Conservation (phyloP, 805 yeast species). For the Ogataea methylovora region DNA sequence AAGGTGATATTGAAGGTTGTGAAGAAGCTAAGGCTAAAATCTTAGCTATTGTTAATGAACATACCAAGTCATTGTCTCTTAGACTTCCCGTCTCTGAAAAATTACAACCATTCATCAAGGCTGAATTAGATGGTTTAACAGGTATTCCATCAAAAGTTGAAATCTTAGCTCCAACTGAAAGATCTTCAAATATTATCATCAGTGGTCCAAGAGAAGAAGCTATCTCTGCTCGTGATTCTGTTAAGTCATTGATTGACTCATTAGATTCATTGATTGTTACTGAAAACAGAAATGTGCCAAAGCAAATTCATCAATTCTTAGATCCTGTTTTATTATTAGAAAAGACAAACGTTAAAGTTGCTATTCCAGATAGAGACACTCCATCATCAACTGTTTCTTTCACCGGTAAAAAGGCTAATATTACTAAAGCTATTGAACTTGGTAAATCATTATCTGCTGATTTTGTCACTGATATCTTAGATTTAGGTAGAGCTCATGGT, state of each 20-base stretch:
- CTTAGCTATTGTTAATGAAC: slow-evolving; percentile 64
- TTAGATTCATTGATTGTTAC: slow-evolving; percentile 39
- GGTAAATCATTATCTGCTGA: slow-evolving; percentile 56
- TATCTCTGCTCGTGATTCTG: slow-evolving; percentile 41
- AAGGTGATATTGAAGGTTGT: slow-evolving; percentile 83
- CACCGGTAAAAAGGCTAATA: slow-evolving; percentile 50
- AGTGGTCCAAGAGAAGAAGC: slow-evolving; percentile 70
- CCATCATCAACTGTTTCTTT: slow-evolving; percentile 44
- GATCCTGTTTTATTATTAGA: slow-evolving; percentile 45
- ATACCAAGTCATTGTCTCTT: slow-evolving; percentile 51
- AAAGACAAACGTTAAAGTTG: slow-evolving; percentile 49
- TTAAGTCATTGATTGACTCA: slow-evolving; percentile 37
- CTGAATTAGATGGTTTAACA: slow-evolving; percentile 19
- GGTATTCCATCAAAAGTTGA: slow-evolving; percentile 20
- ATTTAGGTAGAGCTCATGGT: slow-evolving; percentile 85
- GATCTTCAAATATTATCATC: slow-evolving; percentile 39
- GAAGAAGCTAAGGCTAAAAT: slow-evolving; percentile 65
- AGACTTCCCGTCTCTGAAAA: slow-evolving; percentile 38
- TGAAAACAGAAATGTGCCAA: slow-evolving; percentile 60
- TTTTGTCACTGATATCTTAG: slow-evolving; percentile 59
- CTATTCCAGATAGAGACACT: slow-evolving; percentile 39
- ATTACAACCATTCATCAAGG: slow-evolving; percentile 37
- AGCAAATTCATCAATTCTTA: slow-evolving; percentile 61
- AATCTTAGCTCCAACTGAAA: slow-evolving; percentile 21
- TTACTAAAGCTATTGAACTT: slow-evolving; percentile 52